Evolutionary conservation across 441 rosid genomes (phyloP).

Genomic region (Populus hybrid): DNA sequence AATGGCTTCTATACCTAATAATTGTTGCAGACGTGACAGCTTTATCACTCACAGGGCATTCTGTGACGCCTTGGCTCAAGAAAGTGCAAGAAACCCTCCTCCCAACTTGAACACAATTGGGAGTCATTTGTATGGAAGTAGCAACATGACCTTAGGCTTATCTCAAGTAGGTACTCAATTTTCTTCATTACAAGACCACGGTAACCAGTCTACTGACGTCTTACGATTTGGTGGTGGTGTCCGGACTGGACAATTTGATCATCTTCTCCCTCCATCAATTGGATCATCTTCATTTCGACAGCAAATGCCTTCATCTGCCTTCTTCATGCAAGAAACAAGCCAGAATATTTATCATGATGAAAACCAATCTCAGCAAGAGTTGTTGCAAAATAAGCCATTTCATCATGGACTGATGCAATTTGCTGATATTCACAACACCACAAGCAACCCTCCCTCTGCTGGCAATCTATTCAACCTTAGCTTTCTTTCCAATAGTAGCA

Average conservation of each 20-base stretch:
- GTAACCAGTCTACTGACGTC: constrained; percentile 30
- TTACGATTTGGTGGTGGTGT: constrained; percentile 32
- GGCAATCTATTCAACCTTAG: constrained; percentile 43
- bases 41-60: constrained; percentile 89
- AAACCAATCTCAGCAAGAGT: constrained; percentile 38
- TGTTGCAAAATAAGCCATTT: constrained; percentile 28
- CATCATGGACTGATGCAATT: constrained; percentile 50
- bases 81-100: constrained; percentile 57
- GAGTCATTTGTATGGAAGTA: constrained; percentile 40
- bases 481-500: constrained; percentile 31
- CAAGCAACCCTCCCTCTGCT: constrained; percentile 18
- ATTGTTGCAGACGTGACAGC: constrained; percentile 71
- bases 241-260: constrained; percentile 38
- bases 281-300: constrained; percentile 31
- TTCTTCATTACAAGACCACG: constrained; percentile 35
- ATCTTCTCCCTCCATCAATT: constrained; percentile 34
- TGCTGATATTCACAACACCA: constrained; percentile 39
- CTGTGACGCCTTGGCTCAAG: constrained; percentile 82
- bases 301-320: constrained; percentile 29
- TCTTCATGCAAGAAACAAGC: constrained; percentile 35
- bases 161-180: constrained; percentile 41
- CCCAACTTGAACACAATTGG: constrained; percentile 48
- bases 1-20: constrained; percentile 21
- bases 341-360: constrained; percentile 43
- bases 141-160: constrained; percentile 34